Evolutionary conservation across 805 yeast species (phyloP).

Genomic region (Torulaspora delbrueckii): DNA sequence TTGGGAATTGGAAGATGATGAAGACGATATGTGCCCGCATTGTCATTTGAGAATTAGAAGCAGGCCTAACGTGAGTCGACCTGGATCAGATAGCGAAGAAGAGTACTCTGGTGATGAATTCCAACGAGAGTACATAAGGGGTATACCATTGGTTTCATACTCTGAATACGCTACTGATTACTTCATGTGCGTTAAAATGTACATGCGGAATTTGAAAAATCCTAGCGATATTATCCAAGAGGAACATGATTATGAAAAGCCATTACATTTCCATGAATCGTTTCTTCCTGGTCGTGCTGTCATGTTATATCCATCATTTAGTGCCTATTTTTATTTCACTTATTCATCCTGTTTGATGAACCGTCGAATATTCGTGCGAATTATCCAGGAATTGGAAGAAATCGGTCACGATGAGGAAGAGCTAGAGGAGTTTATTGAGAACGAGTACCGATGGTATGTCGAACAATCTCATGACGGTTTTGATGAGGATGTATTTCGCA

Average conservation of each 20-base stretch:
- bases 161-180: neutral
- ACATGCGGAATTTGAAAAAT: neutral
- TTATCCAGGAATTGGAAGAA: neutral
- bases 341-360: neutral
- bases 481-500: neutral
- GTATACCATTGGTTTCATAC: neutral
- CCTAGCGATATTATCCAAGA: neutral
- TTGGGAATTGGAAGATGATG: conserved; percentile 57
- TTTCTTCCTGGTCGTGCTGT: neutral
- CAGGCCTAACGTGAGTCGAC: conserved; percentile 4
- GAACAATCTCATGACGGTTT: neutral
- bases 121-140: neutral
- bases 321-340: neutral
- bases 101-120: neutral
- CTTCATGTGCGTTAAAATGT: neutral
- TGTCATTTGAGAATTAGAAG: conserved; percentile 53
- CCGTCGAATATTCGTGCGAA: neutral
- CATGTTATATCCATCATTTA: neutral
- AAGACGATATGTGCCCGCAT: conserved; percentile 60
- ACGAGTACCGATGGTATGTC: neutral
- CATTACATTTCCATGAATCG: neutral
- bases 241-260: neutral
- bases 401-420: neutral
- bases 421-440: neutral
- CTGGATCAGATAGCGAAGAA: conserved; percentile 1